Evolutionary conservation across 2,329 filamentous ascomycete genomes (phyloP).

Genomic region (Xylariaceae sp.): DNA sequence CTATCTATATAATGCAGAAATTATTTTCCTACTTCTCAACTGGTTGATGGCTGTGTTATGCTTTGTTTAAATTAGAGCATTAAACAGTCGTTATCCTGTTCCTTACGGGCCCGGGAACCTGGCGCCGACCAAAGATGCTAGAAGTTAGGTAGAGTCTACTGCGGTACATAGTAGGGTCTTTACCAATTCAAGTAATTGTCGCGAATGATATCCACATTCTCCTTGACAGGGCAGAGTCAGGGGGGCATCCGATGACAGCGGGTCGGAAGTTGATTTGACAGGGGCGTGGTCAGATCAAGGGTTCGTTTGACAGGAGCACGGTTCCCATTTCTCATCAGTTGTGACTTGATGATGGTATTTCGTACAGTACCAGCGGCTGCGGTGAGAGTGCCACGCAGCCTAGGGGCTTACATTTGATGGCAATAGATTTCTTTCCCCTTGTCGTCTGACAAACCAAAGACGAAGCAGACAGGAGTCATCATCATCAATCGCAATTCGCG

Average conservation of each 20-base stretch:
- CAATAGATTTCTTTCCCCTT: neutral
- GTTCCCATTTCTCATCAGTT: slow-evolving; percentile 14
- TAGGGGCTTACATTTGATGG: slow-evolving; percentile 13
- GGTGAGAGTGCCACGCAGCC: slow-evolving; percentile 14
- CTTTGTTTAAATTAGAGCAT: too few species aligned
- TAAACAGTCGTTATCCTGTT: neutral
- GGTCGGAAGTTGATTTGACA: slow-evolving; percentile 35
- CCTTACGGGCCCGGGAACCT: slow-evolving; percentile 24
- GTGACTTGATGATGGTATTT: slow-evolving; percentile 3
- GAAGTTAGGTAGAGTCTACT: slow-evolving; percentile 8
- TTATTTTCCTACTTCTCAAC: too few species aligned
- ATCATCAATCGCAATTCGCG: slow-evolving; percentile 19
- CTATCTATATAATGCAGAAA: too few species aligned
- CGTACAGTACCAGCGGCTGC: slow-evolving; percentile 8
- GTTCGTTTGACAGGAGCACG: slow-evolving; percentile 34
- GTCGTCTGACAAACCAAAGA: slow-evolving; percentile 9
- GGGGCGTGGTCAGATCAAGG: slow-evolving; percentile 34
- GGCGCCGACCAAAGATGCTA: slow-evolving; percentile 23
- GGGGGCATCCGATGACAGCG: slow-evolving; percentile 32
- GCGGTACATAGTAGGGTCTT: slow-evolving; percentile 23
- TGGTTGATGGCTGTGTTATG: too few species aligned
- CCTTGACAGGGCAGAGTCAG: slow-evolving; percentile 20
- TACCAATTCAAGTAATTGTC: slow-evolving; percentile 41
- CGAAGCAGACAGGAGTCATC: slow-evolving; percentile 6
- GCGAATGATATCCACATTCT: slow-evolving; percentile 34